phyloP scores from a whole-genome alignment of 2,329 filamentous ascomycete genomes.

The Paracoccidioides brasiliensis region DNA sequence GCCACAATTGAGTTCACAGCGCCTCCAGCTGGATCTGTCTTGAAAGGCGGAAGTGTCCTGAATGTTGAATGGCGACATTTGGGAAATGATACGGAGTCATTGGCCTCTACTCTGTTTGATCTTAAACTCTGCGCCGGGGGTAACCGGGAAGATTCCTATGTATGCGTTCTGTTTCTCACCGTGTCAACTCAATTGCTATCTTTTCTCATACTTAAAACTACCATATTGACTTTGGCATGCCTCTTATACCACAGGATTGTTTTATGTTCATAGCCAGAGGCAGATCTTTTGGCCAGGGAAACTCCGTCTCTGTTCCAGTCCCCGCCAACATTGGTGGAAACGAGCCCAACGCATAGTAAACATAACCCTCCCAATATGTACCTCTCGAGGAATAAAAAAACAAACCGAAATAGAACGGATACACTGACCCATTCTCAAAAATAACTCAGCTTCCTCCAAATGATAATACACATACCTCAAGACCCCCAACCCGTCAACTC shows the following conservation, averaged over 20 bases:
- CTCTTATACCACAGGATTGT: constrained; percentile 24
- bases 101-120: constrained; percentile 42
- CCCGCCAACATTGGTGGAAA: constrained; percentile 31
- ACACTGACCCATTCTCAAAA: constrained; percentile 5
- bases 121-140: constrained; percentile 50
- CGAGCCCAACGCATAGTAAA: constrained; percentile 45
- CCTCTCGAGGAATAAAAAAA: not conserved
- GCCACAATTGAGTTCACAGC: constrained; percentile 36
- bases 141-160: constrained; percentile 37
- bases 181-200: not conserved
- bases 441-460: constrained; percentile 42
- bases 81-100: constrained; percentile 36
- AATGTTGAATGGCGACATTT: constrained; percentile 46
- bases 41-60: constrained; percentile 39
- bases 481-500: constrained; percentile 47
- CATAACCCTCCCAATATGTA: not conserved
- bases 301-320: constrained; percentile 34
- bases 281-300: constrained; percentile 27
- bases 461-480: constrained; percentile 42
- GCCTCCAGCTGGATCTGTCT: constrained; percentile 39
- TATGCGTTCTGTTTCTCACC: constrained; percentile 18
- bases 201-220: constrained; percentile 4
- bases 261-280: constrained; percentile 28
- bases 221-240: no score
- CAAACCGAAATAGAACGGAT: not conserved